These are phyloP conservation scores for Chamaecrista fasciculata DNA, from an alignment of 306 rosid species.

Conservation along the genomic window DNA sequence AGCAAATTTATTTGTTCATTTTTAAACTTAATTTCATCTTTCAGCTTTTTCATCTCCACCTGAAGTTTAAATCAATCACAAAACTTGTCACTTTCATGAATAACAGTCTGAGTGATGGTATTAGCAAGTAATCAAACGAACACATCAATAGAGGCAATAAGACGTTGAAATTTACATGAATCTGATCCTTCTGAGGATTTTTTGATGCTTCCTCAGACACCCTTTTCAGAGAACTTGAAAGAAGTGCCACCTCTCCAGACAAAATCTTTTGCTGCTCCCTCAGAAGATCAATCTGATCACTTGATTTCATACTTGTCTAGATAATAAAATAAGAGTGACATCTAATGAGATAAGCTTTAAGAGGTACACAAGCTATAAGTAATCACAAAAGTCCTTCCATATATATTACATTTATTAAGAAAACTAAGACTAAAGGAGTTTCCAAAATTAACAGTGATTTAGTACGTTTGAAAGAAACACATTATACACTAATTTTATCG, in stretches of 20 bases:
- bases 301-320: constrained; percentile 80
- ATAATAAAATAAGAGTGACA: constrained; percentile 8
- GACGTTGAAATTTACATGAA: constrained; percentile 55
- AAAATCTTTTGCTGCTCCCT: constrained; percentile 90
- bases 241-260: constrained; percentile 94
- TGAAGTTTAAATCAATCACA: constrained; percentile 29
- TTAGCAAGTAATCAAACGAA: background rate
- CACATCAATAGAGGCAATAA: constrained; percentile 18
- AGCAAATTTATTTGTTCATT: constrained; percentile 74
- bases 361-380: constrained; percentile 9
- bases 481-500: constrained; percentile 7
- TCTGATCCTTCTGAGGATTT: constrained; percentile 69
- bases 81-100: constrained; percentile 35
- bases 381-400: constrained; percentile 7
- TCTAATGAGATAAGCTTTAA: constrained; percentile 26
- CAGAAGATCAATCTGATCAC: constrained; percentile 78
- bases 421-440: constrained; percentile 2
- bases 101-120: constrained; percentile 20
- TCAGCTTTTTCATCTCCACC: constrained; percentile 69
- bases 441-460: constrained; percentile 14
- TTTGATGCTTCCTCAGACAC: constrained; percentile 72
- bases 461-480: constrained; percentile 2
- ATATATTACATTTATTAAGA: background rate
- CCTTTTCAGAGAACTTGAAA: constrained; percentile 86
- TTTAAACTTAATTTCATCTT: constrained; percentile 75